These are phyloP conservation scores for Fraxinus ornus DNA, from an alignment of 305 asterid species.

Conservation along the genomic window DNA sequence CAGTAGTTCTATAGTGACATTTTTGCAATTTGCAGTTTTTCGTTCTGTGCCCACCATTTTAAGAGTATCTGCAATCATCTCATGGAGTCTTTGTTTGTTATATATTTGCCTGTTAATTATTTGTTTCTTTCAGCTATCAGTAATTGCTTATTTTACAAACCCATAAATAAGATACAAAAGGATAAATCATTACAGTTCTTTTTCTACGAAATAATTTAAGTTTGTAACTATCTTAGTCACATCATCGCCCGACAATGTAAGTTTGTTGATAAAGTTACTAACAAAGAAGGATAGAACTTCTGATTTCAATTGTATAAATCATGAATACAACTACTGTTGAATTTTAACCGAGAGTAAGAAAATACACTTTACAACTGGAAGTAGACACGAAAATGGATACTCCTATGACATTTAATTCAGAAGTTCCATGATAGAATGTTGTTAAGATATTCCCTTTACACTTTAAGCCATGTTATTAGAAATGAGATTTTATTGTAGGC, in stretches of 20 bases:
- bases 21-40: neutral
- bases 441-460: neutral
- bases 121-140: constrained; percentile 5
- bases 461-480: neutral
- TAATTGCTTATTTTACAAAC: neutral
- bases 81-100: neutral
- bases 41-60: neutral
- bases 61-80: neutral
- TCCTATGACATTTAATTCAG: neutral
- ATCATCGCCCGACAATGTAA: neutral
- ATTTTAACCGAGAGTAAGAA: neutral
- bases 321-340: neutral
- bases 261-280: neutral
- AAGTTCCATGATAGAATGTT: neutral
- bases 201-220: neutral
- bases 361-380: neutral
- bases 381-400: neutral
- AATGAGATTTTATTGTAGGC: neutral
- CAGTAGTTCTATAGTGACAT: neutral
- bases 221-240: neutral
- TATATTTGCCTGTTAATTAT: neutral
- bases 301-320: neutral
- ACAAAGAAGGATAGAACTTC: neutral
- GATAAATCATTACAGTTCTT: neutral
- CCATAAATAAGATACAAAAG: neutral